Base-by-base conservation (phyloP, 371 early-diverging fungal genomes). In the Mortierella sp. region DNA sequence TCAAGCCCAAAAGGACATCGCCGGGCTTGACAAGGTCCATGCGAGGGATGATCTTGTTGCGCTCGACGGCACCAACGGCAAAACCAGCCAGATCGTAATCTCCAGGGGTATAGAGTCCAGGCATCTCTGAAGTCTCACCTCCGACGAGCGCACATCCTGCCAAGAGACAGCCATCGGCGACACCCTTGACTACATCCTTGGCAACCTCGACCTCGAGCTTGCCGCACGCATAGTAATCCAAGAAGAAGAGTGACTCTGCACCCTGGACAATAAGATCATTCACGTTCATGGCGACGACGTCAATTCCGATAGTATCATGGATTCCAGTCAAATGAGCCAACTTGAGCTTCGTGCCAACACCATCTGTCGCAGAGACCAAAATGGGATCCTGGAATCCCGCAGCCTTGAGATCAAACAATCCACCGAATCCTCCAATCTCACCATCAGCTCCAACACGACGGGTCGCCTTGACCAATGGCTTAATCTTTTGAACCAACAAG, bases 111-210 rank as follows among this genome's bases (percentile, higher is more conserved):
- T 98, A 99, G 63, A 98, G 87, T 57, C 97, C 97, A 4, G 99
- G 99, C 99, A 99, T 99, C 80, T 99, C 99, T 9, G 99, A 97
- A n/a, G 99, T 99, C 84, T 99, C 99, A 47, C 98, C 98, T 73
- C 99, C 99, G 64, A 99, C 92, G 69, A 99, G 90, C 36, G 98
- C 99, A 76, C 97, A 96, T n/a, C 95, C 95, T 21, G 97, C 89
- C 74, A 95, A 88, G 52, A 88, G 79, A 86, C 99, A 99, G 10
- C 98, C 99, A n/a, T 92, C 90, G 22, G 95, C 97, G 43, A 99
- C 96, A 73, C 99, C 98, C 70, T 90, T 88, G 60, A 99, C 94
- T 74, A 99, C 97, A 77, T 95, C 94, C 74, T 87, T 91, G 65
- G 96, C 95, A 13, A 96, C 95, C 71, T 94, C 92, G 1, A 98